phyloP scores from a whole-genome alignment of 495 filamentous ascomycete species.

The Cercophora scortea region DNA sequence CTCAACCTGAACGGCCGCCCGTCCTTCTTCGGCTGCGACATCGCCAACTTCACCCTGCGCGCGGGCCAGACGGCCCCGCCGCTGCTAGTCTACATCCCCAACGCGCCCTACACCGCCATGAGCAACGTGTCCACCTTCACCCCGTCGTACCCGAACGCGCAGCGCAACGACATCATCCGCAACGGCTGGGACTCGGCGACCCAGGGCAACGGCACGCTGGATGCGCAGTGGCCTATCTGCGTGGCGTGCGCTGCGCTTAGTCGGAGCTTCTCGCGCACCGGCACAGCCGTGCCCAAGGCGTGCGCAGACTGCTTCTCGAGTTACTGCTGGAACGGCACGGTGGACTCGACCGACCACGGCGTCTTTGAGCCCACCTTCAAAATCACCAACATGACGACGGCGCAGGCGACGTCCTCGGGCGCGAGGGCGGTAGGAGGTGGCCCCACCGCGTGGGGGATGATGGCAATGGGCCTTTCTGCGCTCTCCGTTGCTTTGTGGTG shows the following conservation, averaged over 20 bases:
- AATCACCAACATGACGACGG: conserved; percentile 13
- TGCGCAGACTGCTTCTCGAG: conserved; percentile 67
- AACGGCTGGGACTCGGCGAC: conserved; percentile 83
- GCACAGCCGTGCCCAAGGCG: conserved; percentile 51
- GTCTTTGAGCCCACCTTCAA: conserved; percentile 27
- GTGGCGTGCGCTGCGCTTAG: conserved; percentile 85
- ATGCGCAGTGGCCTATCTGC: conserved; percentile 66
- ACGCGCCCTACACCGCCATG: conserved; percentile 64
- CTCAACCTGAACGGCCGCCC: conserved; percentile 76
- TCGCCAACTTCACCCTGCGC: conserved; percentile 50
- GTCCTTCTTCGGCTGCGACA: conserved; percentile 89
- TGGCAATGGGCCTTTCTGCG: not conserved
- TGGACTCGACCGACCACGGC: conserved; percentile 30
- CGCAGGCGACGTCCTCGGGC: not conserved
- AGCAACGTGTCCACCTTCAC: conserved; percentile 73
- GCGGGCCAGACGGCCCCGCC: conserved; percentile 42
- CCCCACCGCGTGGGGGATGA: conserved; percentile 2
- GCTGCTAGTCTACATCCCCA: conserved; percentile 84
- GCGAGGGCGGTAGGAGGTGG: not conserved
- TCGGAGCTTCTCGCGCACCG: conserved; percentile 61
- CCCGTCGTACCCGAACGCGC: conserved; percentile 46
- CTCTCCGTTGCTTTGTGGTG: too few relatives aligned
- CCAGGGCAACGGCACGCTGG: conserved; percentile 67
- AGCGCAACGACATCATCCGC: conserved; percentile 69
- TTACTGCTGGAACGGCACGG: conserved; percentile 85